Evolutionary conservation across 78 protist species (phyloP).

Genomic region (Dictyostelium brefeldianum): DNA sequence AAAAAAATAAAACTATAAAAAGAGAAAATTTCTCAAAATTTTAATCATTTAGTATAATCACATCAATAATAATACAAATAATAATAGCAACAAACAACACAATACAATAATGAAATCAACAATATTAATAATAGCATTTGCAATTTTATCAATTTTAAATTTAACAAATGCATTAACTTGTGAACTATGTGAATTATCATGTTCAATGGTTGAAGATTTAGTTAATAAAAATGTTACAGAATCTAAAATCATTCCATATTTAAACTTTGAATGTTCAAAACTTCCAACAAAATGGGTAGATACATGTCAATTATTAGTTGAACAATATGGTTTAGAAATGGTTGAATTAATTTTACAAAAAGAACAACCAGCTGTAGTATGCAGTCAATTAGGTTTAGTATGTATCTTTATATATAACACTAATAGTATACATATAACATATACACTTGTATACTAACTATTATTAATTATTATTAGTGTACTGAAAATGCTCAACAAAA

Average conservation of each 20-base stretch:
- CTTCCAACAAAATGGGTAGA: background rate
- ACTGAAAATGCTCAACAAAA: background rate
- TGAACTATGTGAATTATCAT: background rate
- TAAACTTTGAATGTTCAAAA: background rate
- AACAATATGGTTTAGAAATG: background rate
- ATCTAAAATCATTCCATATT: background rate
- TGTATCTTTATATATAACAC: no score
- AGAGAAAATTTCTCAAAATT: background rate
- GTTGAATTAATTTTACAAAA: background rate
- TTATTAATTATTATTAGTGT: no score
- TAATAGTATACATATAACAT: no score
- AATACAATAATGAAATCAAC: background rate
- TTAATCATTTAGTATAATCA: no score
- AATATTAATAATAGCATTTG: background rate
- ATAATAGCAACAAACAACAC: background rate
- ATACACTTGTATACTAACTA: no score
- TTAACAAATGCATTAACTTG: background rate
- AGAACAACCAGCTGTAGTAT: conserved; percentile 6
- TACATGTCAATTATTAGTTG: background rate
- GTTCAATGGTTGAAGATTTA: conserved; percentile 3
- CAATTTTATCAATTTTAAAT: background rate
- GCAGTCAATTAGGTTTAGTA: conserved; percentile 9
- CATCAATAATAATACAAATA: background rate
- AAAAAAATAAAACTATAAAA: background rate
- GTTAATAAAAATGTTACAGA: background rate